A percentile compares a stretch with the other conserved stretches of the same genome.
These are phyloP conservation scores for Fusarium sp. DNA, from an alignment of 2,329 filamentous ascomycete genomes.

Conservation along the genomic window DNA sequence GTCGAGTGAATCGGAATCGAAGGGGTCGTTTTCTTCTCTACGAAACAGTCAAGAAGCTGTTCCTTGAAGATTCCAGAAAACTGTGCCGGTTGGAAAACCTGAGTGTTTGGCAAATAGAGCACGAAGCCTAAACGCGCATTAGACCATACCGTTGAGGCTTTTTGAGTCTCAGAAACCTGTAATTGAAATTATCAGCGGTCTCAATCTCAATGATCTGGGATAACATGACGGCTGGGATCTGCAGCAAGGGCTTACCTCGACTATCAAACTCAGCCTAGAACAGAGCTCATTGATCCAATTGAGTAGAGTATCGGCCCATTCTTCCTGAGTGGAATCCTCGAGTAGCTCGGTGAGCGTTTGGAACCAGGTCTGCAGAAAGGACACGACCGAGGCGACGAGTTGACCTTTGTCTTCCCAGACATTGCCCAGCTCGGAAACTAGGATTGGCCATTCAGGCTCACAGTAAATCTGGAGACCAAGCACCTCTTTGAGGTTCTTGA, in stretches of 20 bases:
- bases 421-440: slow-evolving; percentile 56
- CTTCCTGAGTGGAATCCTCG: slow-evolving; percentile 57
- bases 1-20: slow-evolving; percentile 40
- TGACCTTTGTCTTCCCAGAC: slow-evolving; percentile 59
- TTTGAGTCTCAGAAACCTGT: slow-evolving; percentile 44
- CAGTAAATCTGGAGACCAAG: slow-evolving; percentile 59
- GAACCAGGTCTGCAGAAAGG: slow-evolving; percentile 59
- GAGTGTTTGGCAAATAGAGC: slow-evolving; percentile 55
- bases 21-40: slow-evolving; percentile 36
- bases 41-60: slow-evolving; percentile 56
- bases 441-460: slow-evolving; percentile 62
- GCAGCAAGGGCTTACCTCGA: slow-evolving; percentile 53
- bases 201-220: too few relatives aligned
- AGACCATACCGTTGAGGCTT: slow-evolving; percentile 58
- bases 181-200: not conserved
- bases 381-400: slow-evolving; percentile 55
- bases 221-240: too few relatives aligned
- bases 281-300: slow-evolving; percentile 50
- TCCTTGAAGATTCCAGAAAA: slow-evolving; percentile 56
- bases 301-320: slow-evolving; percentile 61
- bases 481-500: slow-evolving; percentile 50
- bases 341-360: slow-evolving; percentile 58
- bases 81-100: slow-evolving; percentile 51
- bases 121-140: slow-evolving; percentile 56
- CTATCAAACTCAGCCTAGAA: slow-evolving; percentile 51